Evolutionary conservation across 192 early-diverging fungal genomes (phyloP).

Genomic region (Haplosporangium gracile): DNA sequence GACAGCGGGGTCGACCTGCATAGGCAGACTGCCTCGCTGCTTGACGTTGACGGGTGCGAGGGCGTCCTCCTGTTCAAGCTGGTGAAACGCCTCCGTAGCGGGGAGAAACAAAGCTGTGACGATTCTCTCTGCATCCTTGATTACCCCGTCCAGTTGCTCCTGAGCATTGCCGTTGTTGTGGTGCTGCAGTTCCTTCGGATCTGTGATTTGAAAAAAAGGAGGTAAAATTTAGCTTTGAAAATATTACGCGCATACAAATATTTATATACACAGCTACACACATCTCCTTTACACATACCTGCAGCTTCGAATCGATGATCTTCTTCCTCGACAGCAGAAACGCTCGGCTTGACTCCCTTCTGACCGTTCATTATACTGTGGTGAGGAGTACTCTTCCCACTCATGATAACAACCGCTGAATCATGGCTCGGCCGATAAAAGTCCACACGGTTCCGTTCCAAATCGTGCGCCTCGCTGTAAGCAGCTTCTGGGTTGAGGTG

Average conservation of each 20-base stretch:
- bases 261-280: neutral
- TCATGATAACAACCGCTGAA: constrained; percentile 41
- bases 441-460: constrained; percentile 9
- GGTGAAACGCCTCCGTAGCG: neutral
- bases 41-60: neutral
- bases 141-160: neutral
- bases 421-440: constrained; percentile 35
- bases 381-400: constrained; percentile 25
- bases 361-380: constrained; percentile 17
- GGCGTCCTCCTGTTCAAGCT: neutral
- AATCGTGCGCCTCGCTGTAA: constrained; percentile 38
- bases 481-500: constrained; percentile 1
- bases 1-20: neutral
- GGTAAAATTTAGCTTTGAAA: neutral
- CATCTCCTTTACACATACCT: neutral
- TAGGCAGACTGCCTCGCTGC: neutral
- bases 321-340: constrained; percentile 10
- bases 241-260: neutral
- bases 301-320: neutral
- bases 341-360: neutral
- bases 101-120: constrained; percentile 13
- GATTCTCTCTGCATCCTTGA: constrained; percentile 24
- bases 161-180: too few relatives aligned
- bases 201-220: neutral
- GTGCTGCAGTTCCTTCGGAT: neutral